Conservation (phyloP, 768 basidiomycete species). For the Tylopilus intermedius region DNA sequence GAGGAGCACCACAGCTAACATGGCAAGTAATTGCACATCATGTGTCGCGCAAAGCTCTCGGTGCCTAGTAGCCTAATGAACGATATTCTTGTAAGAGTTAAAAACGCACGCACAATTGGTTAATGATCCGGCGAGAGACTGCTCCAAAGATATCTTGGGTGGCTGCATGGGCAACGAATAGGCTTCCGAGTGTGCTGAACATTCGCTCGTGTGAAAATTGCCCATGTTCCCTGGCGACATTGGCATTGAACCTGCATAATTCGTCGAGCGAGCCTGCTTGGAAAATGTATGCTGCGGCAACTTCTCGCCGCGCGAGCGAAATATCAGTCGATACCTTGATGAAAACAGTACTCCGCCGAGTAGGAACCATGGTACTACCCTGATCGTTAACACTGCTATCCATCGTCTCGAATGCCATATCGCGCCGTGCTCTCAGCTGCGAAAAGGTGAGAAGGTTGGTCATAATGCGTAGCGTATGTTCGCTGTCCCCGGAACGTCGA, state of each 20-base stretch:
- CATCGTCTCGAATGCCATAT: conserved; percentile 37
- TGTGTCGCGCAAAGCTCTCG: conserved; percentile 42
- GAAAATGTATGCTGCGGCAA: conserved; percentile 63
- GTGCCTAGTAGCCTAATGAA: conserved; percentile 33
- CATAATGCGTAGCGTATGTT: conserved; percentile 70
- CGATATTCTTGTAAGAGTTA: background rate
- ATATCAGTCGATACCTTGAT: conserved; percentile 50
- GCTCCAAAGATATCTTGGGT: conserved; percentile 24
- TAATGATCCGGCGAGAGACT: conserved; percentile 37
- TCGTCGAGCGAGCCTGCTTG: conserved; percentile 36
- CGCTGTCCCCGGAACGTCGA: conserved; percentile 45
- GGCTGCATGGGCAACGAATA: conserved; percentile 36
- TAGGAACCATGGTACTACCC: conserved; percentile 25
- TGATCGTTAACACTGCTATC: conserved; percentile 29
- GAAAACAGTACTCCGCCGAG: conserved; percentile 54
- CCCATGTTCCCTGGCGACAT: conserved; percentile 51
- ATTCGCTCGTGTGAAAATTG: conserved; percentile 68
- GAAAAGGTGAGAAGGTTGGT: conserved; percentile 67
- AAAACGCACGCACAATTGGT: conserved; percentile 42
- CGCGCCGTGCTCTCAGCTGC: conserved; percentile 37
- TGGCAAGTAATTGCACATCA: conserved; percentile 79
- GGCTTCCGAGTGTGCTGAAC: conserved; percentile 50
- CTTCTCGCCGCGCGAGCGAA: conserved; percentile 44
- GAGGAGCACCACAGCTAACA: conserved; percentile 65
- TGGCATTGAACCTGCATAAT: conserved; percentile 57